phyloP scores from a whole-genome alignment of 2,329 filamentous ascomycete genomes.

The Teratosphaeria destructans region DNA sequence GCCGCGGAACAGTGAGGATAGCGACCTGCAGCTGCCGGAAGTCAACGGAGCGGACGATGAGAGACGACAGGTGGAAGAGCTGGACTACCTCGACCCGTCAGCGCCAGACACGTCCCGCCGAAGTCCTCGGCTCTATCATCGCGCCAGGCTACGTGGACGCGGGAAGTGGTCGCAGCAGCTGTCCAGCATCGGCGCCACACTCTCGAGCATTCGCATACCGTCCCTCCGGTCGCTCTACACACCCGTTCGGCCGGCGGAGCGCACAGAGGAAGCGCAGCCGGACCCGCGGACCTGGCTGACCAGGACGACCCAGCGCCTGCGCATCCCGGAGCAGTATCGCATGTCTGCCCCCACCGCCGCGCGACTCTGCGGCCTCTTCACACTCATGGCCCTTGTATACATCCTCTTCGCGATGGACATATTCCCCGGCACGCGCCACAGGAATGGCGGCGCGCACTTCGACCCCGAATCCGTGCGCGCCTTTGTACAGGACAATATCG shows the following conservation, averaged over 20 bases:
- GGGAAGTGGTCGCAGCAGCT: conserved; percentile 47
- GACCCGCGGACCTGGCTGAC: conserved; percentile 8
- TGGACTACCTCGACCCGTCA: conserved; percentile 63
- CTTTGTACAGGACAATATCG: conserved; percentile 63
- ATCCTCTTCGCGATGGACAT: conserved; percentile 77
- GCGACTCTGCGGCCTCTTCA: conserved; percentile 61
- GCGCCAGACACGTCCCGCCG: conserved; percentile 12
- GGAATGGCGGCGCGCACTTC: conserved; percentile 53
- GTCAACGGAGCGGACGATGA: conserved; percentile 41
- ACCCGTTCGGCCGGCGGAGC: conserved; percentile 7
- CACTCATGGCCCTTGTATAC: conserved; percentile 71
- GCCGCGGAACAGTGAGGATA: conserved; percentile 52
- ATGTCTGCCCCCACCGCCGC: conserved; percentile 58
- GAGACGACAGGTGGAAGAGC: conserved; percentile 75
- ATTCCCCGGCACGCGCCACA: conserved; percentile 56
- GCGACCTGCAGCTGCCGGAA: conserved; percentile 41
- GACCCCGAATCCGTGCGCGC: conserved; percentile 72
- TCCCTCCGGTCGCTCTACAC: conserved; percentile 36
- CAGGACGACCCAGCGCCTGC: conserved; percentile 16
- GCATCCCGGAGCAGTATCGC: conserved; percentile 36
- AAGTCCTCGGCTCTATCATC: conserved; percentile 23
- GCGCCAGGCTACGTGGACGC: conserved; percentile 32
- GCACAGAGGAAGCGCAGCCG: conserved; percentile 2
- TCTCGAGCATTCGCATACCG: conserved; percentile 47
- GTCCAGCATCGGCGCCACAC: conserved; percentile 44